Evolutionary conservation across 305 asterid genomes (phyloP), one percentile per base, ranked within the genome.

Genomic region (Ilex paraguariensis): DNA sequence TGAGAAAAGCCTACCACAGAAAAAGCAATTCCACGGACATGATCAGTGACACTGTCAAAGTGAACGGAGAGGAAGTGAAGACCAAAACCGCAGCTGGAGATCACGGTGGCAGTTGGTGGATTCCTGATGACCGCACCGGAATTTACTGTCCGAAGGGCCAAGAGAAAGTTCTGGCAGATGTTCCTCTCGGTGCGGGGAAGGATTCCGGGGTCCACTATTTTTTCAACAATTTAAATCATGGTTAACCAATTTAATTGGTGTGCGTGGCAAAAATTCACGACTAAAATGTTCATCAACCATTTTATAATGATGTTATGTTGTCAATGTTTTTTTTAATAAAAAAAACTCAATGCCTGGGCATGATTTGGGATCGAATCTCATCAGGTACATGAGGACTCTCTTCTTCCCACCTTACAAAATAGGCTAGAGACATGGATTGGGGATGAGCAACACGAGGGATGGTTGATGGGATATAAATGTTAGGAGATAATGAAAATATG

Each of bases 71-170:
- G n/a, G 87, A 79, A 63, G 63, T 62, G 61, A 84, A 73, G 63
- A 70, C 54, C 54, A 74, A 64, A 62, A 64, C 51, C 12, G 44
- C 60, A n/a, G 65, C 61, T 31, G 63, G 51, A 54, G 70, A 71
- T 10, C 78, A 74, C 5, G 66, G 62, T 0, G 40, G 48, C 2
- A 42, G 12, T 13, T 85, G 85, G 87, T 81, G 94, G 91, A 45
- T 80, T 3, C 81, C 73, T 0, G 87, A 88, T 28, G 80, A 77
- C 8, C 82, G 89, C 0, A 85, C 94, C 30, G 89, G 94, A 39
- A 78, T 83, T 1, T 87, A 70, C 68, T 85, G 83, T 64, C 94
- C 94, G 0, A 85, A 80, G 30, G 96, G 96, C 0, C 96, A 85
- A n/a, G 80, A 85, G 53, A 83, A 87, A 59, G 75, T 87, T 7